A percentile compares a stretch with the other conserved stretches of the same genome.
Evolutionary conservation across 208 protist species (phyloP).

Genomic region (Crithidia brevicula): DNA sequence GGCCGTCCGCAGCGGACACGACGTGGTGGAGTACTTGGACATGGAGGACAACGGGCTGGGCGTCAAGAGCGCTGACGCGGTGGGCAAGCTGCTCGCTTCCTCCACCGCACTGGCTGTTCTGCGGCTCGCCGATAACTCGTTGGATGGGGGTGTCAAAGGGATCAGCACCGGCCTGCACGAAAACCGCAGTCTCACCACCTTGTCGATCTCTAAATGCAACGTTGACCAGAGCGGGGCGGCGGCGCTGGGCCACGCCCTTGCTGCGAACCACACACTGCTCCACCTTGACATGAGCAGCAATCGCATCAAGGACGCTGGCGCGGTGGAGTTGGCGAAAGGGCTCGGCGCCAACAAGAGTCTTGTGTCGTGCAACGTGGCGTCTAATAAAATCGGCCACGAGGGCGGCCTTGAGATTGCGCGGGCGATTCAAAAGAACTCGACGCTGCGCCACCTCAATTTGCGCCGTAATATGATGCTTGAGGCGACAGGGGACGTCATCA

Average conservation of each 20-base stretch:
- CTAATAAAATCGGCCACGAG: slow-evolving; percentile 81
- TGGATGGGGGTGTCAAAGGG: slow-evolving; percentile 49
- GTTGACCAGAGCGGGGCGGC: slow-evolving; percentile 62
- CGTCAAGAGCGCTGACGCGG: slow-evolving; percentile 48
- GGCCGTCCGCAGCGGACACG: slow-evolving; percentile 59
- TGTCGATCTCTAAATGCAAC: slow-evolving; percentile 64
- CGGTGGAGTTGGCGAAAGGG: slow-evolving; percentile 71
- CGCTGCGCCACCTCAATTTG: slow-evolving; percentile 79
- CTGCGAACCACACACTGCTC: slow-evolving; percentile 55
- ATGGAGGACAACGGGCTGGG: slow-evolving; percentile 77
- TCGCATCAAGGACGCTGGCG: slow-evolving; percentile 80
- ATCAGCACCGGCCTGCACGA: slow-evolving; percentile 76
- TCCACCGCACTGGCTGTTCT: slow-evolving; percentile 56
- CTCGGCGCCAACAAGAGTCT: slow-evolving; percentile 75
- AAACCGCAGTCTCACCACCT: slow-evolving; percentile 58
- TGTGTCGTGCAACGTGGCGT: slow-evolving; percentile 63
- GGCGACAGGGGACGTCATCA: slow-evolving; percentile 68
- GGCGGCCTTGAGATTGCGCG: slow-evolving; percentile 74
- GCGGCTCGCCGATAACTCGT: slow-evolving; percentile 59
- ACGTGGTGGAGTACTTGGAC: slow-evolving; percentile 69
- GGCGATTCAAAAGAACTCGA: slow-evolving; percentile 63
- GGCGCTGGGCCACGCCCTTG: slow-evolving; percentile 57
- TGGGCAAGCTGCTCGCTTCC: slow-evolving; percentile 52
- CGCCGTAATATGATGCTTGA: slow-evolving; percentile 83
- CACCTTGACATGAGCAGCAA: slow-evolving; percentile 86